Conservation (phyloP, 2,329 filamentous ascomycete genomes). For the Beauveria asiatica region DNA sequence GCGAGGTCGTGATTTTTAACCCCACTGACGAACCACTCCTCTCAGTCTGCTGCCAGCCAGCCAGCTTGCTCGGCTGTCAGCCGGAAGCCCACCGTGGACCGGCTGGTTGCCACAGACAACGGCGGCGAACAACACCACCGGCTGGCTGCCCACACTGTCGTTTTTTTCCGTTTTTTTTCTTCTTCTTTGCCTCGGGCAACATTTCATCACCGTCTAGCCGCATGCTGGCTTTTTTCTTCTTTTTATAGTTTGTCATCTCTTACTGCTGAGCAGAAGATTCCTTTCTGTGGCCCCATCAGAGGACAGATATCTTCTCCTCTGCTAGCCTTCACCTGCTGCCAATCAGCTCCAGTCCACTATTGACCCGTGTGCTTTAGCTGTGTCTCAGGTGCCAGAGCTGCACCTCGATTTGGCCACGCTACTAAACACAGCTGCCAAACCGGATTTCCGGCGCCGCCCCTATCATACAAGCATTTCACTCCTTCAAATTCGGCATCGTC, state of each 20-base stretch:
- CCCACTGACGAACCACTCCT: no score
- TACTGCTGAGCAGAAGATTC: neutral
- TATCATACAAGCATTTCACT: neutral
- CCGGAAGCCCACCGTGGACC: neutral
- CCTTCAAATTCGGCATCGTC: neutral
- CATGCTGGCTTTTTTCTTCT: neutral
- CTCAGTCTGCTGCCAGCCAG: no score
- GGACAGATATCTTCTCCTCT: neutral
- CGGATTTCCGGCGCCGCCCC: neutral
- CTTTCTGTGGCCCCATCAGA: neutral
- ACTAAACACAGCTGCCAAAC: neutral
- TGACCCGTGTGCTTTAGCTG: conserved; percentile 9
- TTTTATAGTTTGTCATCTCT: neutral
- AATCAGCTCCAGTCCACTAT: neutral
- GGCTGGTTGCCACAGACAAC: conserved; percentile 34
- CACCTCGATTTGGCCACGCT: neutral
- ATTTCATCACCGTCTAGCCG: neutral
- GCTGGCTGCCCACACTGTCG: neutral
- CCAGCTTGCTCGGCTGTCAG: neutral
- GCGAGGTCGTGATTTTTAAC: no score
- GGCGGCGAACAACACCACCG: conserved; percentile 13
- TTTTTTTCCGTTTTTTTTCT: neutral
- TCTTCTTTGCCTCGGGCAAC: neutral
- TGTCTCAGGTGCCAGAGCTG: conserved; percentile 6
- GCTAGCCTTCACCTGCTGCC: neutral